phyloP scores from a whole-genome alignment of 495 filamentous ascomycete species.

The Parathielavia hyrcaniae region DNA sequence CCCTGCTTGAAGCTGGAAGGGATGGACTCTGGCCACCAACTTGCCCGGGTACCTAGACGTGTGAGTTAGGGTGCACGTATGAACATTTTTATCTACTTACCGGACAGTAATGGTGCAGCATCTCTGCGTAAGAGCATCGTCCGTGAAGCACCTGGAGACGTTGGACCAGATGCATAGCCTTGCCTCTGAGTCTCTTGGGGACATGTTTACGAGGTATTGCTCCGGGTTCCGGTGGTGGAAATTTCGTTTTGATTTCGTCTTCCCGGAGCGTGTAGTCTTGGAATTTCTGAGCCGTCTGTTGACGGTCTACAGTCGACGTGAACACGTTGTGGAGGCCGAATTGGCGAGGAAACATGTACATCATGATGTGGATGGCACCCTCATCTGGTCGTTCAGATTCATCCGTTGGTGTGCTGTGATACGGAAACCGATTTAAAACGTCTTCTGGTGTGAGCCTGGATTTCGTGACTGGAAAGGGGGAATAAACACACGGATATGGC shows the following conservation, averaged over 20 bases:
- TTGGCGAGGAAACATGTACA: slow-evolving; percentile 89
- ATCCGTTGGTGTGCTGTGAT: slow-evolving; percentile 21
- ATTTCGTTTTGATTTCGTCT: slow-evolving; percentile 59
- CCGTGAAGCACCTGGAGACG: slow-evolving; percentile 64
- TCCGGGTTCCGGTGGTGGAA: slow-evolving; percentile 22
- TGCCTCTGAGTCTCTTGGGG: slow-evolving; percentile 72
- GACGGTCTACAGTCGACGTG: slow-evolving; percentile 55
- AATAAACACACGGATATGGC: slow-evolving; percentile 65
- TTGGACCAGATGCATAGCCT: slow-evolving; percentile 50
- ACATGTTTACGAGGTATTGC: slow-evolving; percentile 37
- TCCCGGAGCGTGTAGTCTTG: slow-evolving; percentile 82
- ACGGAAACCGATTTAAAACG: slow-evolving; percentile 69
- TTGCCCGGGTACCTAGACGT: slow-evolving; percentile 8
- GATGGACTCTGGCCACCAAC: slow-evolving; percentile 1
- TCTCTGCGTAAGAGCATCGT: slow-evolving; percentile 67
- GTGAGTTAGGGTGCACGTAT: not conserved
- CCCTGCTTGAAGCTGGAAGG: not conserved
- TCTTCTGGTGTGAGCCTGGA: slow-evolving; percentile 46
- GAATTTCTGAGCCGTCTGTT: slow-evolving; percentile 60
- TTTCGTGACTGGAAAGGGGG: not conserved
- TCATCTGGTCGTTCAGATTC: slow-evolving; percentile 34
- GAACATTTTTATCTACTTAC: slow-evolving; percentile 21
- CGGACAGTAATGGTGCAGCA: slow-evolving; percentile 80
- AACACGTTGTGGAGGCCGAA: slow-evolving; percentile 92
- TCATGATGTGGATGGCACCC: slow-evolving; percentile 68